Evolutionary conservation across 139 green algal genomes (phyloP), one percentile per base, ranked within the genome.

Genomic region (Volvox africanus): DNA sequence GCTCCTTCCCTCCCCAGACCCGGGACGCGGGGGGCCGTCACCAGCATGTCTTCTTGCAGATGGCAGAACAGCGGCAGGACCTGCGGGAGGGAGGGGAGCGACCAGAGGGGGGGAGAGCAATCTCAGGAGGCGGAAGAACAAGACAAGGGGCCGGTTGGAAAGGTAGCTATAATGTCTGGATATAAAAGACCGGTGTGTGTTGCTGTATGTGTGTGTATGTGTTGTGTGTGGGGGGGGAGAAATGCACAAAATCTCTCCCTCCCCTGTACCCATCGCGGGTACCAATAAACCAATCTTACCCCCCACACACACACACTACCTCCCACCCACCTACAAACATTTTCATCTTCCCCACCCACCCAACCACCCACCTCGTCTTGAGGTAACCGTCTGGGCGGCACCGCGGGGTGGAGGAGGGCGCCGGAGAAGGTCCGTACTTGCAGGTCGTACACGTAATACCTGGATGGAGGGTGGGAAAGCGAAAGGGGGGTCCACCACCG

Each of bases 381-480:
- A 2, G 81, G 30, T 6, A n/a, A 16, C 20, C 61, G 81, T 21
- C 30, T 2, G 2, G 50, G 26, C 55, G 55, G 81, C 19, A 12
- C 61, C 61, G 81, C 81, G 61, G 81, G 81, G 81, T 87, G 81
- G 9, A 61, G 1, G 9, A 76, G 61, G 61, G 18, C 20, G 28
- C n/a, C 6, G 61, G 61, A 22, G 81, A 87, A 87, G 61, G 81
- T 18, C 16, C 81, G 81, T 2, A 61, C n/a, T 26, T 18, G 30
- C 9, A 87, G 81, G 81, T 87, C 81, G 81, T 87, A 87, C 81
- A 87, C 61, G 61, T 61, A 30, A 62, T 87, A 87, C 61, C 81
- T 87, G 80, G 35, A 44, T 26, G 44, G 50, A 12, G 30, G 32
- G 32, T n/a, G 73, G 73, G 28, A n/a, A n/a, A n/a, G n/a, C n/a